Evolutionary conservation across 1,139 yeast genomes (phyloP).

Genomic region (Geotrichum klebahnii): DNA sequence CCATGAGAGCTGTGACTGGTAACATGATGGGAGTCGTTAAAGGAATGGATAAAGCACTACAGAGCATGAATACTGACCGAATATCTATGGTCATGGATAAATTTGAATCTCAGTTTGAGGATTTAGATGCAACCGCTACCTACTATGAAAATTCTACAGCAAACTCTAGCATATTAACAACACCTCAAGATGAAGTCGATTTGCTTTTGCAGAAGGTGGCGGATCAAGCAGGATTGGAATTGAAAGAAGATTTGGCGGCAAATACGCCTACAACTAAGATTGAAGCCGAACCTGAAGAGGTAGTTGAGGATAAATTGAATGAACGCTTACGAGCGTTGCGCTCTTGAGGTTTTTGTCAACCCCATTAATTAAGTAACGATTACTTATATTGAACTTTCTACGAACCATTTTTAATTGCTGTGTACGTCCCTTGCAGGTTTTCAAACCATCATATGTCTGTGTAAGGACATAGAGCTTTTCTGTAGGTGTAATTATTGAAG

Average conservation of each 20-base stretch:
- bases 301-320: conserved; percentile 81
- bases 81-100: conserved; percentile 95
- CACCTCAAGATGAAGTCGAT: conserved; percentile 96
- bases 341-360: no score
- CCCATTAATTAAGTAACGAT: no score
- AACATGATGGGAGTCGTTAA: conserved; percentile 88
- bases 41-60: conserved; percentile 96
- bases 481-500: no score
- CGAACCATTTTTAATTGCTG: no score
- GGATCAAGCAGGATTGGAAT: conserved; percentile 94
- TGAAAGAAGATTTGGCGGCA: conserved; percentile 72
- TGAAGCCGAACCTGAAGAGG: conserved; percentile 51
- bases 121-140: conserved; percentile 86
- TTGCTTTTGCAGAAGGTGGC: conserved; percentile 88
- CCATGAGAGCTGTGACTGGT: conserved; percentile 91
- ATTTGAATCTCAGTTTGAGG: conserved; percentile 94
- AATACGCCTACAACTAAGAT: conserved; percentile 40
- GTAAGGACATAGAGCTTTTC: no score
- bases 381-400: no score
- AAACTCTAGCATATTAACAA: conserved; percentile 78
- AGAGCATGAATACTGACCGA: conserved; percentile 85
- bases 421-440: no score
- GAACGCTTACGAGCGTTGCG: conserved; percentile 83
- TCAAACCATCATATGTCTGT: no score
- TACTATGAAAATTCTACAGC: conserved; percentile 90